These are phyloP conservation scores for Jasminum sambac DNA, from an alignment of 257 asterid species.

Conservation along the genomic window DNA sequence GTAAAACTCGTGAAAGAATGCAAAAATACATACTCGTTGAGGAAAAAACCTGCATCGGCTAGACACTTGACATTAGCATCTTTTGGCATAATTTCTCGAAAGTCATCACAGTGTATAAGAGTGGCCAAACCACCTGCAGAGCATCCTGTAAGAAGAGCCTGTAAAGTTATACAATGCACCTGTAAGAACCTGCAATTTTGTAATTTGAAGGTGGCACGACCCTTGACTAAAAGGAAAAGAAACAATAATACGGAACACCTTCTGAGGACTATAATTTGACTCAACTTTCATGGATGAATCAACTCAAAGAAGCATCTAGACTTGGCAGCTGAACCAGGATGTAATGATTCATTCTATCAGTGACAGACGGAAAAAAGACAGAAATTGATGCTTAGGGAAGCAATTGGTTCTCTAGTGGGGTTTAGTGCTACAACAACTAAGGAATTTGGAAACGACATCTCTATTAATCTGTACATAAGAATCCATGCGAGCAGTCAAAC, in stretches of 20 bases:
- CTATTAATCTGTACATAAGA: slow-evolving; percentile 8
- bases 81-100: slow-evolving; percentile 63
- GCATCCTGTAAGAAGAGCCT: slow-evolving; percentile 96
- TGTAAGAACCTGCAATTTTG: slow-evolving; percentile 20
- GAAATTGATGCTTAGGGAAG: not conserved
- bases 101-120: slow-evolving; percentile 81
- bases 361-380: slow-evolving; percentile 7
- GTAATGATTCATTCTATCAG: slow-evolving; percentile 8
- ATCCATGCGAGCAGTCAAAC: slow-evolving; percentile 3
- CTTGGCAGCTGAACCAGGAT: not conserved
- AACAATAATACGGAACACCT: not conserved
- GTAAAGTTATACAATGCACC: slow-evolving; percentile 33
- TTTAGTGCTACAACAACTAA: not conserved
- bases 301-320: not conserved
- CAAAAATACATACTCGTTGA: slow-evolving; percentile 67
- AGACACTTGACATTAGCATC: slow-evolving; percentile 79
- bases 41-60: slow-evolving; percentile 91
- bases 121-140: slow-evolving; percentile 98
- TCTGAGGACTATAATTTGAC: not conserved
- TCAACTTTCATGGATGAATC: slow-evolving; percentile 13
- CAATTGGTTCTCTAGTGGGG: not conserved
- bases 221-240: slow-evolving; percentile 13
- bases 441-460: slow-evolving; percentile 14
- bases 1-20: slow-evolving; percentile 21
- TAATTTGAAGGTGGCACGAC: slow-evolving; percentile 1